Evolutionary conservation across 2,329 filamentous ascomycete species (phyloP).

Genomic region (Lasiodiplodia hormozganensis): DNA sequence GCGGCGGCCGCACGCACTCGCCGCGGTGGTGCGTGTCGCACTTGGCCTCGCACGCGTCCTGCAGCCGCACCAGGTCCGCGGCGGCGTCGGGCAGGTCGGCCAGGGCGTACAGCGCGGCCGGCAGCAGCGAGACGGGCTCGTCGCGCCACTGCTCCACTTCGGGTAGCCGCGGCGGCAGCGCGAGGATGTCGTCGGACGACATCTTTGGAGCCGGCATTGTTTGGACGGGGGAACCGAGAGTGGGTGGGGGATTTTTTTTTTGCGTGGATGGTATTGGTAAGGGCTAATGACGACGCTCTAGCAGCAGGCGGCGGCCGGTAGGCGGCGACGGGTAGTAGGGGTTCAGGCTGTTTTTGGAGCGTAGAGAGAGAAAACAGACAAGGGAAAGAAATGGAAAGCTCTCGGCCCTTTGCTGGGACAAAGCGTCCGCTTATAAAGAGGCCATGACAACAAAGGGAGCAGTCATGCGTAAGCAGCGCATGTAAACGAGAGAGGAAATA

Average conservation of each 20-base stretch:
- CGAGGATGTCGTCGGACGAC: constrained; percentile 14
- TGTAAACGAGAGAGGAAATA: constrained; percentile 11
- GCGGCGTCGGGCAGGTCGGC: background rate
- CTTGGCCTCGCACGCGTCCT: constrained; percentile 24
- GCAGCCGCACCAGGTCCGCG: constrained; percentile 18
- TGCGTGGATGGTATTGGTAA: background rate
- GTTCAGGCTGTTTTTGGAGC: background rate
- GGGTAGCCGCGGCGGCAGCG: constrained; percentile 24
- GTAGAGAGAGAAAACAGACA: background rate
- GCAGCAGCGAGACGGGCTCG: constrained; percentile 18
- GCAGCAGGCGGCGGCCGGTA: background rate
- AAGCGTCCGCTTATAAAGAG: constrained; percentile 19
- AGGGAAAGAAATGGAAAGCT: constrained; percentile 4
- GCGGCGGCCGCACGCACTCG: constrained; percentile 24
- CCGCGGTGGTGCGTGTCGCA: constrained; percentile 26
- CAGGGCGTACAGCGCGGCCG: constrained; percentile 28
- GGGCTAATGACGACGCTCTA: background rate
- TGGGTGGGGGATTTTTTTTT: background rate
- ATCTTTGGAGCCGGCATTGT: background rate
- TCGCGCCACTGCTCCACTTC: constrained; percentile 29
- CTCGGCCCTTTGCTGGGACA: background rate
- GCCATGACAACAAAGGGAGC: constrained; percentile 12
- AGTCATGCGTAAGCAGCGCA: constrained; percentile 15
- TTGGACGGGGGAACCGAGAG: background rate
- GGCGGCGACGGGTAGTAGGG: background rate